These are phyloP conservation scores for Aspergillus fischeri DNA, from an alignment of 2,329 filamentous ascomycete genomes.

Conservation along the genomic window DNA sequence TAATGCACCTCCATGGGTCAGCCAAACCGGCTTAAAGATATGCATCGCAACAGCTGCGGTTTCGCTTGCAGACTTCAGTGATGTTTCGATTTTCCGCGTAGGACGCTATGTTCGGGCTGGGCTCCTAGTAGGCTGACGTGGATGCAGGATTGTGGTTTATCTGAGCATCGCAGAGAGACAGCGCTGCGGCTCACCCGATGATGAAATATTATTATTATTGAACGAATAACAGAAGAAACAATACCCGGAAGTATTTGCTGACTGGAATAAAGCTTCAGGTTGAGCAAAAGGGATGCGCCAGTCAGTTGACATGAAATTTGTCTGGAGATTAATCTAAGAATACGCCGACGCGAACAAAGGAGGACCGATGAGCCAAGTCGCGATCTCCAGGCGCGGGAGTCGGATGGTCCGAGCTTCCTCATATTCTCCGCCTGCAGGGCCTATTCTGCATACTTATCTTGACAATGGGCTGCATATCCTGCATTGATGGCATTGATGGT, in stretches of 20 bases:
- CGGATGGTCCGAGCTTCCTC: conserved; percentile 33
- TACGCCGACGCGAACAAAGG: conserved; percentile 14
- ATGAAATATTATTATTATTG: not conserved
- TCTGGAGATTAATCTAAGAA: conserved; percentile 7
- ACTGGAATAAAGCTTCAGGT: not conserved
- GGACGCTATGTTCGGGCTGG: conserved; percentile 1
- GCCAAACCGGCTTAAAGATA: conserved; percentile 92
- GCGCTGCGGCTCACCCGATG: conserved; percentile 10
- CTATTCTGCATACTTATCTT: not conserved
- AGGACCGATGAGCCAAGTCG: conserved; percentile 29
- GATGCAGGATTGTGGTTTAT: conserved; percentile 14
- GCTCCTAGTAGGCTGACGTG: conserved; percentile 19
- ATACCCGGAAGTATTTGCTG: not conserved
- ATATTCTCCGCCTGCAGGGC: conserved; percentile 7
- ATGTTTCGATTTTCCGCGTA: conserved; percentile 2
- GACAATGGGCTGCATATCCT: not conserved
- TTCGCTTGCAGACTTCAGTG: conserved; percentile 1
- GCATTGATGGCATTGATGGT: not conserved
- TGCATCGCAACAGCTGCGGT: conserved; percentile 53
- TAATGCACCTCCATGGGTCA: conserved; percentile 75
- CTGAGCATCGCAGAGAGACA: conserved; percentile 26
- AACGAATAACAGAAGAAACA: not conserved
- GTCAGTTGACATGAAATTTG: not conserved
- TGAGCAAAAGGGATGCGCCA: not conserved
- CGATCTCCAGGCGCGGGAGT: conserved; percentile 30